A percentile compares a stretch with the other conserved stretches of the same genome.
phyloP scores from a whole-genome alignment of 768 basidiomycete genomes.

The Rhizopogon sp. region DNA sequence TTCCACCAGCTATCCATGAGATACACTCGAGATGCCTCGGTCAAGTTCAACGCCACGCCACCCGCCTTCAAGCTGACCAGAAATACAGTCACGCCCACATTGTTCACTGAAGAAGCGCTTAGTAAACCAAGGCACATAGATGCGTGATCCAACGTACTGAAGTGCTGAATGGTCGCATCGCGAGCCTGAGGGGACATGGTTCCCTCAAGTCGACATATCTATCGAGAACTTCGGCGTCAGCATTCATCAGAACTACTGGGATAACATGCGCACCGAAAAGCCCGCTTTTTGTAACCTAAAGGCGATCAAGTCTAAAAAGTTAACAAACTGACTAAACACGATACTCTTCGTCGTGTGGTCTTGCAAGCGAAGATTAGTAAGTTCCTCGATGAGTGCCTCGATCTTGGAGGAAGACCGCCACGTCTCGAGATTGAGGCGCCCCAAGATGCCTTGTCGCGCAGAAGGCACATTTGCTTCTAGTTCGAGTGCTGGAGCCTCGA shows the following conservation, averaged over 20 bases:
- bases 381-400: conserved; percentile 92
- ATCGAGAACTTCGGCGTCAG: conserved; percentile 7
- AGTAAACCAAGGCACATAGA: background rate
- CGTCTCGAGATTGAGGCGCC: conserved; percentile 79
- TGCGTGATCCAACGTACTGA: conserved; percentile 54
- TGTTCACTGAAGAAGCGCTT: conserved; percentile 60
- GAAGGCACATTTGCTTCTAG: conserved; percentile 50
- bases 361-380: conserved; percentile 75
- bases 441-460: conserved; percentile 86
- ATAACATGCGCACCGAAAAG: conserved; percentile 53
- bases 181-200: conserved; percentile 96
- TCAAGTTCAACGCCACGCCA: conserved; percentile 86
- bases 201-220: conserved; percentile 94
- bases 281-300: conserved; percentile 89
- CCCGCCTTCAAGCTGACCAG: conserved; percentile 95
- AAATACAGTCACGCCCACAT: conserved; percentile 94
- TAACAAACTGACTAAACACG: conserved; percentile 95
- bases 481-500: conserved; percentile 92
- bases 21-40: conserved; percentile 89
- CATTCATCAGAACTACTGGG: background rate
- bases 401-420: conserved; percentile 98
- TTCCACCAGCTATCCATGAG: conserved; percentile 99
- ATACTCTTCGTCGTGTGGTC: conserved; percentile 94
- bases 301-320: conserved; percentile 89
- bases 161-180: conserved; percentile 91